phyloP scores from a whole-genome alignment of 768 basidiomycete species.

The Gyrodon lividus region DNA sequence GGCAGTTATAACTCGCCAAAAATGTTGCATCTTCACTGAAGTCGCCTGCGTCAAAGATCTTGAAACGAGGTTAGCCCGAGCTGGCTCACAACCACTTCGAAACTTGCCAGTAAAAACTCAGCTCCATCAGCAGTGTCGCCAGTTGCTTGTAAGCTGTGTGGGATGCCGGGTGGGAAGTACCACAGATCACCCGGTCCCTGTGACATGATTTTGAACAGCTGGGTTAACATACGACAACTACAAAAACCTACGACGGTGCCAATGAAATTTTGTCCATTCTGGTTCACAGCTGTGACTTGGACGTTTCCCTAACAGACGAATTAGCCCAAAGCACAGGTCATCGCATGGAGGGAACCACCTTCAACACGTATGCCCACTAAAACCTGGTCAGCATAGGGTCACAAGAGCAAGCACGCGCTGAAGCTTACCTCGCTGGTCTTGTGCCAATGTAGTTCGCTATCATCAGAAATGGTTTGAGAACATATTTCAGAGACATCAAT shows the following conservation, averaged over 20 bases:
- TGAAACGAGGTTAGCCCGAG: neutral
- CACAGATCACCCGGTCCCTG: slow-evolving; percentile 45
- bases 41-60: slow-evolving; percentile 34
- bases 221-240: neutral
- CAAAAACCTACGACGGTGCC: slow-evolving; percentile 42
- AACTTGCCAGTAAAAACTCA: slow-evolving; percentile 46
- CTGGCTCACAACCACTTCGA: neutral
- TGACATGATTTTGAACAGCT: slow-evolving; percentile 16
- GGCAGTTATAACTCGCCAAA: slow-evolving; percentile 19
- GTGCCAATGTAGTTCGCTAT: slow-evolving; percentile 44
- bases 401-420: neutral
- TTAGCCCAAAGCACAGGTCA: slow-evolving; percentile 39
- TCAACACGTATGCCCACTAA: slow-evolving; percentile 52
- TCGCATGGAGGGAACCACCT: slow-evolving; percentile 18
- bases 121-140: slow-evolving; percentile 40
- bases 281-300: slow-evolving; percentile 45
- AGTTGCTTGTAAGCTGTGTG: slow-evolving; percentile 53
- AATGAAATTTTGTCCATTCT: slow-evolving; percentile 46
- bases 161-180: slow-evolving; percentile 55
- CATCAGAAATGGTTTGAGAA: neutral
- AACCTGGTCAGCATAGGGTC: neutral
- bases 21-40: slow-evolving; percentile 58
- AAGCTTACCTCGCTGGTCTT: slow-evolving; percentile 26
- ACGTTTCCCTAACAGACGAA: slow-evolving; percentile 42
- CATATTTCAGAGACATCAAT: neutral